Evolutionary conservation across 345 rosid genomes (phyloP).

Genomic region (Eucalyptus sp.): DNA sequence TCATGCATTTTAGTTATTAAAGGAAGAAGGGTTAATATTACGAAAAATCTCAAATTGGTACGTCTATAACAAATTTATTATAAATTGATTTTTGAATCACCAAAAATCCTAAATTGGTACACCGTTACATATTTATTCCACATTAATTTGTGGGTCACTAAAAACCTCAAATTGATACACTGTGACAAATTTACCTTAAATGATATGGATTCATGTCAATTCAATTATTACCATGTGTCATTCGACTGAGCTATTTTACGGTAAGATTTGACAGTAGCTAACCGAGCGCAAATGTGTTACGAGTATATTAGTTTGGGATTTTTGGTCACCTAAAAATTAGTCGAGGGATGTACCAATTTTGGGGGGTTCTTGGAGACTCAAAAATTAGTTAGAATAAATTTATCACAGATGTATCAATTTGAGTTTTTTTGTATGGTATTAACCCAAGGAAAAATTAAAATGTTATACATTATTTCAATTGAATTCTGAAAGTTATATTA

Average conservation of each 20-base stretch:
- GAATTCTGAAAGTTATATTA: not conserved
- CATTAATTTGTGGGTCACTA: not conserved
- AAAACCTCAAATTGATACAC: accelerated
- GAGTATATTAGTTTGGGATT: accelerated
- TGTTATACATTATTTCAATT: not conserved
- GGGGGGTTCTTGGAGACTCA: not conserved
- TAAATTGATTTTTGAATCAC: too few relatives aligned
- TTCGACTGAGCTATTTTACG: accelerated
- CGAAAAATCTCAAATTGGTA: too few relatives aligned
- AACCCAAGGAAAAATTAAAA: not conserved
- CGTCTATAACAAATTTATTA: too few relatives aligned
- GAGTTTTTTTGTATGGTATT: too few relatives aligned
- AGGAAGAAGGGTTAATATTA: not conserved
- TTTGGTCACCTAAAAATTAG: too few relatives aligned
- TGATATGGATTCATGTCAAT: not conserved
- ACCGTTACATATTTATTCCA: not conserved
- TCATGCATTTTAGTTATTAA: not conserved
- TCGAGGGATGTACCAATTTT: not conserved
- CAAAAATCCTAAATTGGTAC: too few relatives aligned
- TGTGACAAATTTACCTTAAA: too few relatives aligned
- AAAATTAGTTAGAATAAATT: not conserved
- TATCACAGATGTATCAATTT: too few relatives aligned
- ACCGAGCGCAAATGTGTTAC: too few relatives aligned
- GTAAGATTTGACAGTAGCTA: not conserved
- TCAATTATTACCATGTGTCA: not conserved